These are phyloP conservation scores for Fusarium albidum DNA, from an alignment of 2,329 filamentous ascomycete species.

Conservation along the genomic window DNA sequence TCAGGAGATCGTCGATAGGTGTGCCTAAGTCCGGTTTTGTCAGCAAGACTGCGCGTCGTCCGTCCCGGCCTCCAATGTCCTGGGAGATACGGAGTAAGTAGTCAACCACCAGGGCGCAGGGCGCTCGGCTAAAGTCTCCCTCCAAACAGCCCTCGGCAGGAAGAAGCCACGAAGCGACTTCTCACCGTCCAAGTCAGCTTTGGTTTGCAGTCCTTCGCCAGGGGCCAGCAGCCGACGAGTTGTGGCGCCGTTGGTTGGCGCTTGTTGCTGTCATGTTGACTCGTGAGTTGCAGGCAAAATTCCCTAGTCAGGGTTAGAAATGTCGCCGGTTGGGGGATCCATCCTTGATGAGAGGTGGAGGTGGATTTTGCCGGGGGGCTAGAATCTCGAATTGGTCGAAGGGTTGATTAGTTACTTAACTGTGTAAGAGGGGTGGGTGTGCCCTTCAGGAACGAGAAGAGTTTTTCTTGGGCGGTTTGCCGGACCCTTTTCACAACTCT, in stretches of 20 bases:
- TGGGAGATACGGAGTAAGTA: neutral
- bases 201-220: constrained; percentile 6
- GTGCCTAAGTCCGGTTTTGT: constrained; percentile 9
- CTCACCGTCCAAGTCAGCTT: constrained; percentile 14
- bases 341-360: neutral
- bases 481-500: constrained; percentile 4
- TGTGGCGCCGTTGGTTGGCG: constrained; percentile 30
- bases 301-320: constrained; percentile 8
- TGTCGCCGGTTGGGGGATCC: constrained; percentile 8
- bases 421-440: neutral
- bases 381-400: constrained; percentile 16
- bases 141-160: constrained; percentile 11
- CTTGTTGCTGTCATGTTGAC: constrained; percentile 11
- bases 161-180: neutral
- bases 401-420: no score
- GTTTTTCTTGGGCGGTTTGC: constrained; percentile 9
- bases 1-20: neutral
- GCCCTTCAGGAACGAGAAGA: constrained; percentile 4
- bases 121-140: constrained; percentile 23
- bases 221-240: constrained; percentile 20
- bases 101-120: neutral
- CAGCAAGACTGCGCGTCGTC: constrained; percentile 8
- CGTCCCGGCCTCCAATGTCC: constrained; percentile 10
- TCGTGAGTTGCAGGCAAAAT: constrained; percentile 4
- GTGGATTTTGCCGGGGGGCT: constrained; percentile 9